Conservation (phyloP, 257 asterid species). For the Solanum chilense region DNA sequence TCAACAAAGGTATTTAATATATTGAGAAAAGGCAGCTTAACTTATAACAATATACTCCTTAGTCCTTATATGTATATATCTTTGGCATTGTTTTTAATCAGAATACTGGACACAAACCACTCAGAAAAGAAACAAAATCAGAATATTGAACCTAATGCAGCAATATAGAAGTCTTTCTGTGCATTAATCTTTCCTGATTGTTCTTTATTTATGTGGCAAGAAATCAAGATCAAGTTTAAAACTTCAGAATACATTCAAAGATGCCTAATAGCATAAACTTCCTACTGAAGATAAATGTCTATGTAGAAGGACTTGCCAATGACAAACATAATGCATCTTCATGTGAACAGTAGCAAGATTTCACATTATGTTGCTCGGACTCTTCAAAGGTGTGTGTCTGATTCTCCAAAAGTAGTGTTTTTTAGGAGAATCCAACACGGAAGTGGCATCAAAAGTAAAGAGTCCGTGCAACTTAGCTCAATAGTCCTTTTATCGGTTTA, state of each 20-base stretch:
- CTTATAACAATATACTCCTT: background rate
- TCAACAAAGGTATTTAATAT: background rate
- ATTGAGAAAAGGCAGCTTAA: background rate
- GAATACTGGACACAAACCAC: background rate
- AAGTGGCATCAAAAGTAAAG: no score
- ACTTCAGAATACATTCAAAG: background rate
- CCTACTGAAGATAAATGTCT: background rate
- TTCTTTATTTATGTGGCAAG: background rate
- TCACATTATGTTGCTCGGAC: background rate
- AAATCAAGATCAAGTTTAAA: background rate
- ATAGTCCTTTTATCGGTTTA: background rate
- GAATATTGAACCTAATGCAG: background rate
- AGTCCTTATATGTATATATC: background rate
- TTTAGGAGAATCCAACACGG: no score
- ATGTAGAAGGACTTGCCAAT: background rate
- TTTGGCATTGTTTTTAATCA: background rate
- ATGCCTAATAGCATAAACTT: background rate
- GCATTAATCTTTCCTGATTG: background rate
- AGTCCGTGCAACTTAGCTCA: background rate
- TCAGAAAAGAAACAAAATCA: background rate
- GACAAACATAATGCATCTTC: background rate
- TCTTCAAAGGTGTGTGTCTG: no score
- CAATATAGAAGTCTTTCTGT: background rate
- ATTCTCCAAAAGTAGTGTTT: no score
- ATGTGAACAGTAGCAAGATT: background rate